Percentiles rank a stretch among this genome's conserved stretches.
Evolutionary conservation across 805 yeast species (phyloP).

Genomic region (Tetrapisispora taiwanensis): DNA sequence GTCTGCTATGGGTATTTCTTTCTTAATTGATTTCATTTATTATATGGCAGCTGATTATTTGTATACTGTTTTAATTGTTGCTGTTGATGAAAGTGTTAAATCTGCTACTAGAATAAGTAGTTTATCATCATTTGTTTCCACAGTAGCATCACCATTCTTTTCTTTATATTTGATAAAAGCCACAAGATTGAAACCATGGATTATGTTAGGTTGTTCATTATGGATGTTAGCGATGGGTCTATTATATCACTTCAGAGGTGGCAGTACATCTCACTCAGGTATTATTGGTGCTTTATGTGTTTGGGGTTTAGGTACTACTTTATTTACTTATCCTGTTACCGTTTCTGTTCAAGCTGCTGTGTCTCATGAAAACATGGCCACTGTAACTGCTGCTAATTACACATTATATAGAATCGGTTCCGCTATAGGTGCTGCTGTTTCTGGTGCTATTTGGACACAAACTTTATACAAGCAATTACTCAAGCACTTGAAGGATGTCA

Average conservation of each 20-base stretch:
- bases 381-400: conserved; percentile 48
- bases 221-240: conserved; percentile 59
- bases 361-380: conserved; percentile 60
- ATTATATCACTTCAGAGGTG: conserved; percentile 45
- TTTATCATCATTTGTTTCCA: conserved; percentile 56
- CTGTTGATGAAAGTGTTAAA: conserved; percentile 44
- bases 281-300: conserved; percentile 57
- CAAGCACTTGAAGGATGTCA: conserved; percentile 29
- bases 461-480: conserved; percentile 37
- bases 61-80: conserved; percentile 56
- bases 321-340: conserved; percentile 56
- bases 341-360: conserved; percentile 51
- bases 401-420: conserved; percentile 52
- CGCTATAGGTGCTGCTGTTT: conserved; percentile 52
- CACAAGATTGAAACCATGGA: conserved; percentile 48
- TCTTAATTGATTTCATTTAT: conserved; percentile 51
- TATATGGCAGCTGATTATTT: conserved; percentile 62
- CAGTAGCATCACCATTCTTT: conserved; percentile 46
- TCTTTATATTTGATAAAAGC: conserved; percentile 42
- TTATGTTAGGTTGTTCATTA: conserved; percentile 45
- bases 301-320: conserved; percentile 62
- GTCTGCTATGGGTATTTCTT: conserved; percentile 53
- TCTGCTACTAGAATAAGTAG: conserved; percentile 59
- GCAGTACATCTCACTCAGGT: conserved; percentile 40
- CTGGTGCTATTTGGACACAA: conserved; percentile 70